Conservation (phyloP, 169 alveolate genomes). For the Cardiosporidium cionae region DNA sequence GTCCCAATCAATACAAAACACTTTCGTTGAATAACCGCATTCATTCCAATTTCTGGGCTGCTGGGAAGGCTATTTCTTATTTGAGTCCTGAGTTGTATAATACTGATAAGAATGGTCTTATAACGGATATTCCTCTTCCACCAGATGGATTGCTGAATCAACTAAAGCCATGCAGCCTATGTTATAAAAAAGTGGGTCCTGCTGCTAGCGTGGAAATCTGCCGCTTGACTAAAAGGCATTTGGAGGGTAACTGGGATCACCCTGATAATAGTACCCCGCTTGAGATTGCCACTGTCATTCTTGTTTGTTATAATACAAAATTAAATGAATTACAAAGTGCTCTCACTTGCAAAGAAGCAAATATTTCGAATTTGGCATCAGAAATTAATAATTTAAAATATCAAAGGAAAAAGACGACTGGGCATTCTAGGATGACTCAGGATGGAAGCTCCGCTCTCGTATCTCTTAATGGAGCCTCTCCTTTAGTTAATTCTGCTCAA, state of each 20-base stretch:
- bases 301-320: slow-evolving; percentile 52
- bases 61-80: too few species aligned
- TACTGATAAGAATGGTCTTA: slow-evolving; percentile 2
- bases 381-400: background rate
- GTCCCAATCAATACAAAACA: background rate
- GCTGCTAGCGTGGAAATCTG: slow-evolving; percentile 59
- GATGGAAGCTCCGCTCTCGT: background rate
- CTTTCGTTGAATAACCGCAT: background rate
- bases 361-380: background rate
- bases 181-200: slow-evolving; percentile 38
- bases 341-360: too few species aligned
- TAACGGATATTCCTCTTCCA: slow-evolving; percentile 23
- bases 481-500: background rate
- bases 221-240: slow-evolving; percentile 48
- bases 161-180: slow-evolving; percentile 29
- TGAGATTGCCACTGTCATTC: slow-evolving; percentile 46
- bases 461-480: background rate
- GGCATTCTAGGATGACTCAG: background rate
- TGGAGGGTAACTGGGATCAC: slow-evolving; percentile 55
- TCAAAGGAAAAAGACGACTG: background rate
- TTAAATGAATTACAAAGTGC: slow-evolving; percentile 29
- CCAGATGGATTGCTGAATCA: slow-evolving; percentile 23
- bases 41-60: background rate
- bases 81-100: background rate
- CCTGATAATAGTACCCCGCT: slow-evolving; percentile 49